phyloP scores from a whole-genome alignment of 306 rosid genomes.

The Prosopis cineraria region DNA sequence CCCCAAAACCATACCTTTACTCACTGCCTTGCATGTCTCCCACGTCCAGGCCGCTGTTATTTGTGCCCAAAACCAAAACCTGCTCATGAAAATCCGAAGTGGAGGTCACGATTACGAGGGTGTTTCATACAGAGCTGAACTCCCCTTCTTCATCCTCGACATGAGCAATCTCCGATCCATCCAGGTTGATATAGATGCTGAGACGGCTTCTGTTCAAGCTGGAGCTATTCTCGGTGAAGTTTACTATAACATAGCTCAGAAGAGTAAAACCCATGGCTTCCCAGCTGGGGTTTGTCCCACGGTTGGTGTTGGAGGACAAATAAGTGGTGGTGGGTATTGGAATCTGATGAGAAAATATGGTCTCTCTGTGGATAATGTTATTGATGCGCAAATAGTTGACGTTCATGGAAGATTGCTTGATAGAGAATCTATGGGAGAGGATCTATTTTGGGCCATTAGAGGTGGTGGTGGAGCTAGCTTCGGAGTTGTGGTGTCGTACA shows the following conservation, averaged over 20 bases:
- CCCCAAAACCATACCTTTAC: conserved; percentile 48
- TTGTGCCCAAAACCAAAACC: conserved; percentile 42
- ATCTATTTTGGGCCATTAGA: too few species aligned
- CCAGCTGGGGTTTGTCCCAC: too few species aligned
- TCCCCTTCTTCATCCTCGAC: conserved; percentile 55
- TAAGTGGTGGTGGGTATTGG: conserved; percentile 60
- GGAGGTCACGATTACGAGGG: too few species aligned
- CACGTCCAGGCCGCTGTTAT: conserved; percentile 47
- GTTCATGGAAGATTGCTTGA: conserved; percentile 48
- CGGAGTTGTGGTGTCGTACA: too few species aligned
- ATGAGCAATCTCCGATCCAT: conserved; percentile 57
- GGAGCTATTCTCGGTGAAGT: conserved; percentile 63
- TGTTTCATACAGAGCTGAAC: conserved; percentile 42
- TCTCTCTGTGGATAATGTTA: conserved; percentile 37
- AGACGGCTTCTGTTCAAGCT: conserved; percentile 49
- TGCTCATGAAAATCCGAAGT: too few species aligned
- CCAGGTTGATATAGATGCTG: too few species aligned
- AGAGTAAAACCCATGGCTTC: too few species aligned
- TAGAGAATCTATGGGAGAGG: too few species aligned
- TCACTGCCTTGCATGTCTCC: conserved; percentile 49
- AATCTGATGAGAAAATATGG: conserved; percentile 61
- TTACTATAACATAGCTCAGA: conserved; percentile 43
- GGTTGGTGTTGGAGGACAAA: too few species aligned
- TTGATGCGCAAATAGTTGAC: too few species aligned
- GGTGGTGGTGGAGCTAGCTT: too few species aligned